phyloP scores from a whole-genome alignment of 75 land plant species.

The Isoetes taiwanensis region DNA sequence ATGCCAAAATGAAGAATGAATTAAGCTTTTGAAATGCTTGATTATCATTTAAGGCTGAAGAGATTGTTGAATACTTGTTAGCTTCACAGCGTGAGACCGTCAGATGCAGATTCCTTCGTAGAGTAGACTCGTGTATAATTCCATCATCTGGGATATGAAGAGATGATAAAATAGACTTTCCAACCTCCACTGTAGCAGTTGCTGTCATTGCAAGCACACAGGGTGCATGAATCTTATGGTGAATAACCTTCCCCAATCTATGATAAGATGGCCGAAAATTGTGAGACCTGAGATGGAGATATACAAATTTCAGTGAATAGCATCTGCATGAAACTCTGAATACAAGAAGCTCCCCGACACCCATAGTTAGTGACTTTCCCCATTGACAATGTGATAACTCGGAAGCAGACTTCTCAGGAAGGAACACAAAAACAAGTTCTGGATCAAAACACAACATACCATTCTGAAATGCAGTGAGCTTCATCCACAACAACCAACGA shows the following conservation, averaged over 20 bases:
- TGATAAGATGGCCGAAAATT: conserved; percentile 96
- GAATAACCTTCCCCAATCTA: conserved; percentile 67
- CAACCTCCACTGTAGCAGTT: conserved; percentile 71
- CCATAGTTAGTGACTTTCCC: too few species aligned
- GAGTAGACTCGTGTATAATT: conserved; percentile 37
- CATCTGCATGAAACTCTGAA: too few species aligned
- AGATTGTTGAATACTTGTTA: conserved; percentile 52
- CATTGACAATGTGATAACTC: too few species aligned
- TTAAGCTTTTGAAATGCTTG: too few species aligned
- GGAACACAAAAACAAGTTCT: not conserved
- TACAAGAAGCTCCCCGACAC: too few species aligned
- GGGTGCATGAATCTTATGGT: conserved; percentile 34
- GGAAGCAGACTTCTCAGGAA: not conserved
- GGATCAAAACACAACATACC: conserved; percentile 33
- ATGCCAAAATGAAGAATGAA: too few species aligned
- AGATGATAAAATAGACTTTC: conserved; percentile 45
- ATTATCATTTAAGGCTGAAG: too few species aligned
- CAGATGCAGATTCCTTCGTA: conserved; percentile 60
- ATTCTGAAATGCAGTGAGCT: conserved; percentile 97
- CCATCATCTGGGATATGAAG: conserved; percentile 45
- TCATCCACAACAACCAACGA: conserved; percentile 95
- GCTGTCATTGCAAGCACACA: conserved; percentile 98
- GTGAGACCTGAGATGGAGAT: conserved; percentile 63
- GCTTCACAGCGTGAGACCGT: conserved; percentile 49
- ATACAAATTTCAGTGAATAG: too few species aligned